Evolutionary conservation across 2,329 filamentous ascomycete genomes (phyloP).

Genomic region (Cercospora berteroae): DNA sequence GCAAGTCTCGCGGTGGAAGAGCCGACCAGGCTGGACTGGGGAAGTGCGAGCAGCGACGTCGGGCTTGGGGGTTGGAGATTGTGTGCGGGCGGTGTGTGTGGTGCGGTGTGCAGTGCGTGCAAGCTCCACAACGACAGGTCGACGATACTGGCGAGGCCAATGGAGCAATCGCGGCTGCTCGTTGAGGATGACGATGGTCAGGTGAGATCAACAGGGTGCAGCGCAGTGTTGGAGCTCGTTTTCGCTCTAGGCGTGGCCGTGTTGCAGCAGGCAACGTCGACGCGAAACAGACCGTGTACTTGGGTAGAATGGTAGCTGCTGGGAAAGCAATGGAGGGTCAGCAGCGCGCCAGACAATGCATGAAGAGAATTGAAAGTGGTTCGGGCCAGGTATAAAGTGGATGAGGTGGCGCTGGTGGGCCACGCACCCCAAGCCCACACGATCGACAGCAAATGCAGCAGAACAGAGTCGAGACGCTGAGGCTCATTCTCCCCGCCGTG

Average conservation of each 20-base stretch:
- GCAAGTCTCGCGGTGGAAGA: slow-evolving; percentile 13
- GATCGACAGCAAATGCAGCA: not conserved
- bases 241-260: not conserved
- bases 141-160: not conserved
- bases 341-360: not conserved
- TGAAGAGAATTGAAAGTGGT: not conserved
- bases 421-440: not conserved
- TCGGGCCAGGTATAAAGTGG: not conserved
- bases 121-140: not conserved
- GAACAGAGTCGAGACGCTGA: not conserved
- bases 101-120: not conserved
- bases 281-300: not conserved
- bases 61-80: not conserved
- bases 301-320: not conserved
- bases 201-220: slow-evolving; percentile 1
- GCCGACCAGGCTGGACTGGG: slow-evolving; percentile 32
- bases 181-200: slow-evolving; percentile 13
- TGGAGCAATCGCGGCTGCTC: slow-evolving; percentile 13
- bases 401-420: not conserved
- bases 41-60: not conserved
- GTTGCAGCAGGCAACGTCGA: not conserved
- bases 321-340: not conserved
- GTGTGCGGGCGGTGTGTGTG: not conserved
- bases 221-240: not conserved
- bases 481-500: not conserved